Evolutionary conservation across 2,329 filamentous ascomycete species (phyloP).

Genomic region (Ilyonectria mors-panacis): DNA sequence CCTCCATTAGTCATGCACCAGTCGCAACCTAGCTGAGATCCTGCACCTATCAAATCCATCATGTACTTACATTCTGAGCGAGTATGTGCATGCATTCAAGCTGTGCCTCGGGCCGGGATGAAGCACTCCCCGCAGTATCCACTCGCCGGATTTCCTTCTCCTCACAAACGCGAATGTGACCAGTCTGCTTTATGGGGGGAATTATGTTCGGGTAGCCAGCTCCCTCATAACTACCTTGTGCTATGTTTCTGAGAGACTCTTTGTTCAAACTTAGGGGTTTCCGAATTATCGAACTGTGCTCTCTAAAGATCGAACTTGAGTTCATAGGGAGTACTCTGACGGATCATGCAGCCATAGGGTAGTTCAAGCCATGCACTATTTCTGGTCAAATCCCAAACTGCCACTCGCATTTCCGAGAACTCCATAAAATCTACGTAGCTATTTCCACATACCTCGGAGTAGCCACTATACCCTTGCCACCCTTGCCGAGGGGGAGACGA

Average conservation of each 20-base stretch:
- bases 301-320: neutral
- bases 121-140: neutral
- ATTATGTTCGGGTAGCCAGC: neutral
- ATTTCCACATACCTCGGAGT: neutral
- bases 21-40: neutral
- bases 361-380: neutral
- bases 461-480: neutral
- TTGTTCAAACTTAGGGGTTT: neutral
- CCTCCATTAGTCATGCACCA: constrained; percentile 52
- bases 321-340: too few species aligned
- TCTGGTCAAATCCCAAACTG: neutral
- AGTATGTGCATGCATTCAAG: neutral
- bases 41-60: neutral
- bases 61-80: neutral
- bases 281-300: neutral
- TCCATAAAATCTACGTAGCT: neutral
- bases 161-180: neutral
- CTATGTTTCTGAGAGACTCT: too few species aligned
- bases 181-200: neutral
- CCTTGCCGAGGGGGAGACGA: neutral
- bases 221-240: neutral
- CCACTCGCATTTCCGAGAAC: neutral
- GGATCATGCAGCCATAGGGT: neutral
- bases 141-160: neutral
- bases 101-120: neutral